phyloP scores from a whole-genome alignment of 495 filamentous ascomycete species.

The Thozetella sp. region DNA sequence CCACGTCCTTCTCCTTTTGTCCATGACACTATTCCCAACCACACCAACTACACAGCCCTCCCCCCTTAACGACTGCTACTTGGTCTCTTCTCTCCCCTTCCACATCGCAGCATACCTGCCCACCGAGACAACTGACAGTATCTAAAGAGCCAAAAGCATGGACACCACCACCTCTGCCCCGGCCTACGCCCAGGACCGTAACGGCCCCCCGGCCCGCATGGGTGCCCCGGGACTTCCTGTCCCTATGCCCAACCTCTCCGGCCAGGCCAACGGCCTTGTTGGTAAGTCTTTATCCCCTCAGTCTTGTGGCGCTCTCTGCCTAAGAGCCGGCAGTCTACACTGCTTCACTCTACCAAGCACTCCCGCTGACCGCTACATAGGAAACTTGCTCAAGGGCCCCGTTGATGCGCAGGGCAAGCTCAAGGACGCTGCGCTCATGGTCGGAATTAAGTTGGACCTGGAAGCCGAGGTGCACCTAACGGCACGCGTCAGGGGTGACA shows the following conservation, averaged over 20 bases:
- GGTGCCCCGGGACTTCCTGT: conserved; percentile 12
- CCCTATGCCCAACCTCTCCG: conserved; percentile 33
- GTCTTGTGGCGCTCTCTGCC: neutral
- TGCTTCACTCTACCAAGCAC: no score
- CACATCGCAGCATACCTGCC: neutral
- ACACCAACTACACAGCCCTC: no score
- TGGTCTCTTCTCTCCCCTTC: neutral
- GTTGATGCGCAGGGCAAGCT: conserved; percentile 38
- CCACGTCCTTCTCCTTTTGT: neutral
- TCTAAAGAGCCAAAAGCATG: conserved; percentile 1
- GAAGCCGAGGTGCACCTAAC: conserved; percentile 45
- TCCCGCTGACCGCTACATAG: no score
- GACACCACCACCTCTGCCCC: neutral
- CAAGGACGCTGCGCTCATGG: conserved; percentile 38
- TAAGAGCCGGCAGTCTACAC: no score
- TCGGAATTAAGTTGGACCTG: conserved; percentile 45
- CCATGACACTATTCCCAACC: no score
- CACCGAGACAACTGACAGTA: neutral
- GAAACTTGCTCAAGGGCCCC: conserved; percentile 36
- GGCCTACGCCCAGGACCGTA: neutral
- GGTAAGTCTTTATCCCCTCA: conserved; percentile 15
- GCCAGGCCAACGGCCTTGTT: conserved; percentile 29
- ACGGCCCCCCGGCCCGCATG: conserved; percentile 12
- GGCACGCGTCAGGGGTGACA: conserved; percentile 38
- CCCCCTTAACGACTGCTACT: no score